Percentiles rank a stretch among this genome's conserved stretches.
Conservation (phyloP, 331 rosid genomes). For the Pyrus hybrid region DNA sequence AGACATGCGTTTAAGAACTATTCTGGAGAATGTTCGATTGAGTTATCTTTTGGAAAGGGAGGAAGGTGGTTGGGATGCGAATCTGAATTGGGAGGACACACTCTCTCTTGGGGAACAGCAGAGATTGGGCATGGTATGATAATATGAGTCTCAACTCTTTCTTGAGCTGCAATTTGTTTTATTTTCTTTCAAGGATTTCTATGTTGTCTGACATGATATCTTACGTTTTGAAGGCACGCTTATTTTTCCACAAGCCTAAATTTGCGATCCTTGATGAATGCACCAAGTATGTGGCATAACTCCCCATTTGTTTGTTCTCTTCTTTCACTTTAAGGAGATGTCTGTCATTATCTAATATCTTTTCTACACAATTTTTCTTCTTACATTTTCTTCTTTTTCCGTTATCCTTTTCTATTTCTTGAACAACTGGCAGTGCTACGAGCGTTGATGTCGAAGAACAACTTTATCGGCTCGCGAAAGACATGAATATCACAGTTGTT, state of each 20-base stretch:
- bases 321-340: neutral
- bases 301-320: neutral
- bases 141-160: neutral
- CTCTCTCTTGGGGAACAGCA: slow-evolving; percentile 99
- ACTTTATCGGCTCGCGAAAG: slow-evolving; percentile 78
- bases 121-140: slow-evolving; percentile 93
- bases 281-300: slow-evolving; percentile 68
- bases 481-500: slow-evolving; percentile 78
- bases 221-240: slow-evolving; percentile 60
- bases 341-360: neutral
- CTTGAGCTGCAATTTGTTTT: neutral
- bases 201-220: slow-evolving; percentile 1
- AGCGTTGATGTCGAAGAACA: slow-evolving; percentile 98
- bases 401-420: neutral
- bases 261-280: slow-evolving; percentile 96
- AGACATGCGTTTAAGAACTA: slow-evolving; percentile 56
- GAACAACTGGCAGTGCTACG: slow-evolving; percentile 68
- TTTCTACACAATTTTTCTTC: no score
- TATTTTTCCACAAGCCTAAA: slow-evolving; percentile 92
- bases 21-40: slow-evolving; percentile 80
- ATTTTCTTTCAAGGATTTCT: neutral
- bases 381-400: neutral
- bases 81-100: slow-evolving; percentile 81
- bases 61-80: slow-evolving; percentile 80
- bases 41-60: slow-evolving; percentile 89